Conservation (phyloP, 179 eudicot genomes). For the Silene coronaria region DNA sequence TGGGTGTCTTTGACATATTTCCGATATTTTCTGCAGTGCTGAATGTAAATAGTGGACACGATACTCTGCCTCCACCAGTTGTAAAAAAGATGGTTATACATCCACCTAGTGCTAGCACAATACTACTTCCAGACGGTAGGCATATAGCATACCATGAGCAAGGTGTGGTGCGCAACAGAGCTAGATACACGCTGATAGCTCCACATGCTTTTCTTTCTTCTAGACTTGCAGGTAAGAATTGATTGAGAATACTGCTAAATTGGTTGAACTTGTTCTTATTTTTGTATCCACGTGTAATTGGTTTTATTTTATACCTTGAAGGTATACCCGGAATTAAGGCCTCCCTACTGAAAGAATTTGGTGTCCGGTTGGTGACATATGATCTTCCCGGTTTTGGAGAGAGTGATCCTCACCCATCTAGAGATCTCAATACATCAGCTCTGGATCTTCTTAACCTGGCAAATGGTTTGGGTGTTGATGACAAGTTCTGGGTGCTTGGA, state of each 20-base stretch:
- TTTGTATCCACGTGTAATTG: neutral
- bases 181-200: conserved; percentile 59
- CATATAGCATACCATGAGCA: conserved; percentile 67
- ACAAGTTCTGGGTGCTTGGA: conserved; percentile 83
- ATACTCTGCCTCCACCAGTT: conserved; percentile 35
- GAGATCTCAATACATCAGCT: conserved; percentile 77
- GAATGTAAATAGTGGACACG: conserved; percentile 44
- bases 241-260: neutral
- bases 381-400: conserved; percentile 98
- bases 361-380: conserved; percentile 66
- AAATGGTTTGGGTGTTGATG: conserved; percentile 46
- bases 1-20: conserved; percentile 12
- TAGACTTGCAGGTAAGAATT: conserved; percentile 57
- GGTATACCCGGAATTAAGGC: conserved; percentile 68
- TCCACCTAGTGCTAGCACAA: conserved; percentile 66
- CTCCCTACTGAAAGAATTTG: conserved; percentile 66
- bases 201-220: conserved; percentile 86
- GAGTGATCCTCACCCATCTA: conserved; percentile 71
- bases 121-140: conserved; percentile 76
- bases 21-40: conserved; percentile 39
- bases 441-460: conserved; percentile 64
- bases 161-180: conserved; percentile 56
- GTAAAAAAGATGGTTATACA: conserved; percentile 61
- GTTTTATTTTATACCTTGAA: conserved; percentile 19
- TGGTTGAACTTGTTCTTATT: neutral